Conservation (phyloP, 2,329 filamentous ascomycete species). For the Erysiphe pulchra region DNA sequence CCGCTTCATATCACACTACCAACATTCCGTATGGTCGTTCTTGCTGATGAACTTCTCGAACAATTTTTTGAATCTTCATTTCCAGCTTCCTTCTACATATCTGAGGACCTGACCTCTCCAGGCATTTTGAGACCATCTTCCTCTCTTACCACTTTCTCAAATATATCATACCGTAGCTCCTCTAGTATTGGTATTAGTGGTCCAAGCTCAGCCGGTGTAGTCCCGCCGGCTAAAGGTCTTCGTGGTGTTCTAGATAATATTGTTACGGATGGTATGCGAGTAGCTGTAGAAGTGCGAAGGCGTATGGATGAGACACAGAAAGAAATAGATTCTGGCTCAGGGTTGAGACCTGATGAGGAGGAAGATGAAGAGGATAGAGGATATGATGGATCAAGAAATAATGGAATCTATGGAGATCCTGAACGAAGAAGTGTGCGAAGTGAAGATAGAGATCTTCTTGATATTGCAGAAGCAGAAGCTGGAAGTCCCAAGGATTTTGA, state of each 20-base stretch:
- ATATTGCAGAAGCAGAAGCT: slow-evolving; percentile 48
- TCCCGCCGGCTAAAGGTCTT: slow-evolving; percentile 39
- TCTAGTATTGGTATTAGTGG: slow-evolving; percentile 13
- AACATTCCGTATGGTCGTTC: slow-evolving; percentile 94
- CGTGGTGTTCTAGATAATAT: slow-evolving; percentile 91
- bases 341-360: slow-evolving; percentile 44
- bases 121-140: slow-evolving; percentile 26
- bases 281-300: slow-evolving; percentile 73
- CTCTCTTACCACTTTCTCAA: slow-evolving; percentile 67
- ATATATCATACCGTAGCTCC: slow-evolving; percentile 27
- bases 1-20: slow-evolving; percentile 88
- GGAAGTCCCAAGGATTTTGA: slow-evolving; percentile 16
- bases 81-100: slow-evolving; percentile 72
- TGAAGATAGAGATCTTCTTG: slow-evolving; percentile 43
- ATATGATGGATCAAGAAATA: slow-evolving; percentile 14
- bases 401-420: slow-evolving; percentile 27
- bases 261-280: slow-evolving; percentile 88
- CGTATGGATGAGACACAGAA: slow-evolving; percentile 89
- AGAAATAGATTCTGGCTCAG: slow-evolving; percentile 65
- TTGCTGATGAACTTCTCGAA: slow-evolving; percentile 84
- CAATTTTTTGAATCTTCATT: slow-evolving; percentile 96
- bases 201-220: slow-evolving; percentile 10
- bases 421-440: slow-evolving; percentile 38
- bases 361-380: slow-evolving; percentile 32
- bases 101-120: slow-evolving; percentile 26